Base-by-base conservation (phyloP, 2,329 filamentous ascomycete genomes). In the Apiospora aurea region DNA sequence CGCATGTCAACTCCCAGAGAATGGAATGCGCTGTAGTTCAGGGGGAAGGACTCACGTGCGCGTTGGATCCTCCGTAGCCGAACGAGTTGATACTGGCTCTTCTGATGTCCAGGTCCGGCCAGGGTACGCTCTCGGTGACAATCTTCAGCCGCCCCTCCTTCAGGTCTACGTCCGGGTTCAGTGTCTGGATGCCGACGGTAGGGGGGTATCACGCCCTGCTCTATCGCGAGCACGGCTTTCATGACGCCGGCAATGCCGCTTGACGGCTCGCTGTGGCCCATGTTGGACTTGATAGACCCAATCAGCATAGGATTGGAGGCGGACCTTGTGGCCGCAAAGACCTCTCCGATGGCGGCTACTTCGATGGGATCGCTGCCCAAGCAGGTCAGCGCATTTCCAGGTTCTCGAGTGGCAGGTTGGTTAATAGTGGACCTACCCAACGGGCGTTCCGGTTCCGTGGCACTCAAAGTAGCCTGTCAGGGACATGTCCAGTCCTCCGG, bases 301-400 rank as follows among this genome's bases (percentile, higher is more conserved):
- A n/a, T n/a, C n/a, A n/a, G n/a, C n/a, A n/a, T n/a, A n/a, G n/a
- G n/a, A n/a, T n/a, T n/a, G n/a, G n/a, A n/a, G n/a, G n/a, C n/a
- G n/a, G n/a, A n/a, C n/a, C n/a, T n/a, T n/a, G n/a, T n/a, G n/a
- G n/a, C 41, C 10, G 70, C 46, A 11, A 47, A 69, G 43, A 71
- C 0, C 46, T 38, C 16, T 0, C 73, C 70, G 8, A 84, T 76
- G 7, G 82, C 83, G 1, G 72, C 69, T 1, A 82, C 78, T 72
- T 86, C 84, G 6, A 79, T 73, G 0, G 83, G 81, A 71, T 86
- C 84, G 1, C 84, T n/a, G n/a, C n/a, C n/a, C n/a, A n/a, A n/a
- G n/a, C n/a, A n/a, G n/a, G n/a, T n/a, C n/a, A n/a, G n/a, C n/a
- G n/a, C n/a, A n/a, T n/a, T n/a, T n/a, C n/a, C n/a, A n/a, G n/a